Conservation (phyloP, 73 alveolate species). For the Effrenium voratum region DNA sequence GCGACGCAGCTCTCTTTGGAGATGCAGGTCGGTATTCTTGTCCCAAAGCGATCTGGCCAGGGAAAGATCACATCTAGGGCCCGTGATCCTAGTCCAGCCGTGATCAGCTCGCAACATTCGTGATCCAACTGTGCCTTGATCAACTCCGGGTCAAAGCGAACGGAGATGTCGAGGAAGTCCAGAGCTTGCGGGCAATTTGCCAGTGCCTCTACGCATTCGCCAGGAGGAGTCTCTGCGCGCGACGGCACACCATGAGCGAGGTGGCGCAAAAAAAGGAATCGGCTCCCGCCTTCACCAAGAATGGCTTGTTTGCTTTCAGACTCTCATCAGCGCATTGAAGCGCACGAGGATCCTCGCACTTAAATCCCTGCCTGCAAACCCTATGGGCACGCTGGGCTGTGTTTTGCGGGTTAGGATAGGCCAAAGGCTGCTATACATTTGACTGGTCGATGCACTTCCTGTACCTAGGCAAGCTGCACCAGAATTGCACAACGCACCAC, state of each 20-base stretch:
- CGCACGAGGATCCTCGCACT: slow-evolving; percentile 40
- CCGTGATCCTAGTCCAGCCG: not conserved
- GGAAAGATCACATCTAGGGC: not conserved
- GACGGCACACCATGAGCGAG: too few species aligned
- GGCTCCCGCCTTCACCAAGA: slow-evolving; percentile 34
- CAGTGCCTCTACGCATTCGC: slow-evolving; percentile 69
- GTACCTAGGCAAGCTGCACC: too few species aligned
- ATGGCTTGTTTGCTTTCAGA: slow-evolving; percentile 23
- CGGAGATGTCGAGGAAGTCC: slow-evolving; percentile 48
- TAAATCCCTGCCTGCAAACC: not conserved
- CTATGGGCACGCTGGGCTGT: not conserved
- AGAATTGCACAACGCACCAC: too few species aligned
- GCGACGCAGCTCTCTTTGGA: not conserved
- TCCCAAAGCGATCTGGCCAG: slow-evolving; percentile 47
- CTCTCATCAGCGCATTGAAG: slow-evolving; percentile 73
- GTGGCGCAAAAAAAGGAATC: too few species aligned
- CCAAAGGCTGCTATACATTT: too few species aligned
- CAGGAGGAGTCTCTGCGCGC: too few species aligned
- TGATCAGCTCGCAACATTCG: not conserved
- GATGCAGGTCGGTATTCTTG: slow-evolving; percentile 68
- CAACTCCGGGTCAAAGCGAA: slow-evolving; percentile 60
- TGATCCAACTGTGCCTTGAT: not conserved
- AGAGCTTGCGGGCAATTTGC: slow-evolving; percentile 56
- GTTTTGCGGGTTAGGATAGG: not conserved
- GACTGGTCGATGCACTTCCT: too few species aligned